Evolutionary conservation across 148 eudicot species (phyloP).

Genomic region (Amaranthus hypochondriacus): DNA sequence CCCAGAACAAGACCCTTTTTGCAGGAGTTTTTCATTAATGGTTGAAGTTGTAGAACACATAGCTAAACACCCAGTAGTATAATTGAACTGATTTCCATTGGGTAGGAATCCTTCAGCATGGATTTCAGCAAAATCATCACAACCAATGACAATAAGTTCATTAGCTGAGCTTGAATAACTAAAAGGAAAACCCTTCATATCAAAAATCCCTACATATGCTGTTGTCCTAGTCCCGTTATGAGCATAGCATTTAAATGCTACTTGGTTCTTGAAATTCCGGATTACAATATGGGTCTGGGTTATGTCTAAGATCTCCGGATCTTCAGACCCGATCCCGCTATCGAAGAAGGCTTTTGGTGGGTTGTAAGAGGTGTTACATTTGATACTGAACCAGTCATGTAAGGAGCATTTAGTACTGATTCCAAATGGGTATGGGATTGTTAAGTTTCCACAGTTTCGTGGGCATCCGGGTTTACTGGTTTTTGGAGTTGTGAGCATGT

Average conservation of each 20-base stretch:
- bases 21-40: neutral
- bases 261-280: neutral
- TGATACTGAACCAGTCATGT: neutral
- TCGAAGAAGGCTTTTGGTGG: constrained; percentile 6
- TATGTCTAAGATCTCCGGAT: constrained; percentile 4
- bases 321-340: neutral
- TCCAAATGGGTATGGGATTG: neutral
- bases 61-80: constrained; percentile 22
- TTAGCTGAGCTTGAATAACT: constrained; percentile 14
- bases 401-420: neutral
- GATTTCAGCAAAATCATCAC: constrained; percentile 28
- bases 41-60: constrained; percentile 10
- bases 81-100: neutral
- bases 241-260: neutral
- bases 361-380: neutral
- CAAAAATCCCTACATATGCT: neutral
- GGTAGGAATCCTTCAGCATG: neutral
- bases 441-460: no score
- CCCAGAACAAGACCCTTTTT: constrained; percentile 23
- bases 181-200: neutral
- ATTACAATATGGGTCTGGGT: neutral
- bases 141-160: constrained; percentile 27
- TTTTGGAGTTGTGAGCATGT: no score
- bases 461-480: no score
- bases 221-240: neutral